Evolutionary conservation across 2,329 filamentous ascomycete genomes (phyloP).

Genomic region (Trichoderma koningiopsis): DNA sequence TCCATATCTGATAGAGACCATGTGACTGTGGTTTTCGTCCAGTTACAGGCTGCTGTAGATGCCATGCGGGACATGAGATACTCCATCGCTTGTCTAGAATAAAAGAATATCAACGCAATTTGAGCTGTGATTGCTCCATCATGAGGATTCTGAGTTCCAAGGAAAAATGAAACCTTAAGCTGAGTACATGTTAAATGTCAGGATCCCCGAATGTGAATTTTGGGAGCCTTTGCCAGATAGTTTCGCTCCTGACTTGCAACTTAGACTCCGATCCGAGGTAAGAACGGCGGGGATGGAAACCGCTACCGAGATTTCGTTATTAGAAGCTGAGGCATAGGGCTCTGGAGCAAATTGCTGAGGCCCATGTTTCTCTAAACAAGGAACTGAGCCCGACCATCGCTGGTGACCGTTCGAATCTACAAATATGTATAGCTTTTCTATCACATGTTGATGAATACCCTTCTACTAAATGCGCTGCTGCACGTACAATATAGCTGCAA

Average conservation of each 20-base stretch:
- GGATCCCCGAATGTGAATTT: no score
- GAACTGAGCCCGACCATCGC: background rate
- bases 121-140: background rate
- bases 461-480: no score
- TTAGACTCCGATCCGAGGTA: background rate
- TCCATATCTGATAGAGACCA: no score
- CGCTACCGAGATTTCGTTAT: background rate
- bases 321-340: background rate
- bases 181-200: no score
- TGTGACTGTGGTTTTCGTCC: background rate
- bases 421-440: no score
- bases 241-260: background rate
- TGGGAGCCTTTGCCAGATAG: background rate
- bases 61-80: background rate
- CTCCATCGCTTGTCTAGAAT: no score
- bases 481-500: no score
- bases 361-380: background rate
- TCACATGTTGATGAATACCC: no score
- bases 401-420: background rate
- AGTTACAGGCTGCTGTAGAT: background rate
- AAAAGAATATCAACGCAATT: no score
- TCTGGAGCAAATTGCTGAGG: background rate
- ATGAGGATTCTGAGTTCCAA: background rate
- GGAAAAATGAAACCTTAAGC: no score
- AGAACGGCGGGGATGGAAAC: background rate